Evolutionary conservation across 2,329 filamentous ascomycete species (phyloP).

Genomic region (Diaporthe amygdali): DNA sequence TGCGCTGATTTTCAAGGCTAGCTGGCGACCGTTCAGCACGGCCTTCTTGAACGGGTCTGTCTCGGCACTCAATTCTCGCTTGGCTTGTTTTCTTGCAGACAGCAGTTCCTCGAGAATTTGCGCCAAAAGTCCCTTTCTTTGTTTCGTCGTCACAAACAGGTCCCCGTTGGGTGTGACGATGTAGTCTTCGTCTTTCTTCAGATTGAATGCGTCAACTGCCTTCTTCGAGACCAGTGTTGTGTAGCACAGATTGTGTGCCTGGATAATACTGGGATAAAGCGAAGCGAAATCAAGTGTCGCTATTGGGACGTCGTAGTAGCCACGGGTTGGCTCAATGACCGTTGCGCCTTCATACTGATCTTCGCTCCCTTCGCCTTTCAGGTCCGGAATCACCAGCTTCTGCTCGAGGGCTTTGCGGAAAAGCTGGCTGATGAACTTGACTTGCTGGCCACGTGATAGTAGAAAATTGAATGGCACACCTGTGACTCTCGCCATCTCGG

Average conservation of each 20-base stretch:
- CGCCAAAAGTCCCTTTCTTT: constrained; percentile 88
- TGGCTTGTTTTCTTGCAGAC: constrained; percentile 90
- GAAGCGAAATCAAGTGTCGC: constrained; percentile 99
- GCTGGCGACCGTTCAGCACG: constrained; percentile 93
- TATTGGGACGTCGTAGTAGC: constrained; percentile 93
- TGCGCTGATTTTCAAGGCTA: constrained; percentile 94
- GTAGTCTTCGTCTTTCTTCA: constrained; percentile 92
- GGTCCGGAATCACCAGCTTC: constrained; percentile 90
- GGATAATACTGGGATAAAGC: constrained; percentile 97
- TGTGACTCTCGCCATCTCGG: constrained; percentile 99
- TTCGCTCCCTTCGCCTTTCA: constrained; percentile 71
- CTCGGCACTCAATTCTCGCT: constrained; percentile 85
- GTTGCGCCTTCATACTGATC: constrained; percentile 98
- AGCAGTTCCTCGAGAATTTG: constrained; percentile 96
- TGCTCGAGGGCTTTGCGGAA: constrained; percentile 95
- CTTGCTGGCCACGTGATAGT: constrained; percentile 89
- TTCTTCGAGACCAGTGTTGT: constrained; percentile 87
- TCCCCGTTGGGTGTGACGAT: constrained; percentile 96
- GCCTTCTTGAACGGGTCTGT: constrained; percentile 98
- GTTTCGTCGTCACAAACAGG: constrained; percentile 85
- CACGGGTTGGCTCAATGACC: constrained; percentile 92
- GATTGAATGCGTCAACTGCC: constrained; percentile 74
- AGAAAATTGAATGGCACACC: constrained; percentile 97
- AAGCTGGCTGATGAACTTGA: constrained; percentile 96
- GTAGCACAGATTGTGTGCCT: constrained; percentile 98